Base-by-base conservation (phyloP, 306 rosid species). In the Citrullus mucosospermus region DNA sequence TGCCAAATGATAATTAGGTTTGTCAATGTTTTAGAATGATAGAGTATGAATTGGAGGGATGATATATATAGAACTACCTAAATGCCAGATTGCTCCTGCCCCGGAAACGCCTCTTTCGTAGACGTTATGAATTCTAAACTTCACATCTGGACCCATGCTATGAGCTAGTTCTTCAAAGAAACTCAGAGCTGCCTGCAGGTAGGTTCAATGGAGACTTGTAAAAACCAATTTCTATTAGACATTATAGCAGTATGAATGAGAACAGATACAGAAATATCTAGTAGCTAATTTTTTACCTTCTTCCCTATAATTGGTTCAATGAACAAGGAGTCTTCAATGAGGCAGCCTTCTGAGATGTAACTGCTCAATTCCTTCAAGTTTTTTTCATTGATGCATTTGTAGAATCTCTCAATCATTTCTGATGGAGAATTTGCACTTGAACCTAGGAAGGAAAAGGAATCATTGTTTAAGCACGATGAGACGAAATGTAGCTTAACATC, bases 101-200 rank as follows among this genome's bases (percentile, higher is more conserved):
- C 79, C 80, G 3, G 77, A 83, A 53, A 81, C 87, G 50, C 87
- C 85, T 62, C 90, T 93, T 86, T 88, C 84, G 18, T 84, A 92
- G 61, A 90, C 81, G 60, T 79, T 62, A 56, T 63, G 69, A 5
- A 92, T 60, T 39, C 50, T 81, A 84, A 94, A 90, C 86, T 83
- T 89, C 25, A 94, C 91, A 83, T 90, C 88, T 53, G 85, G 76
- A 5, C 94, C 96, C 97, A 94, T 90, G 85, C 93, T 80, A 48
- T 60, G 78, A 6, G 82, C 82, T 62, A 93, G 93, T 78, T 82
- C 87, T 44, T 87, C 57, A 18, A 84, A 82, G 86, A 90, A 90
- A 9, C 57, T 75, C 88, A 90, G 84, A 62, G 89, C 83, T 74
- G 87, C 96, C 97, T 91, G 90, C 58, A 48, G 14, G 25, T 46